phyloP scores from a whole-genome alignment of 148 eudicot species.

The Diospyros lotus region DNA sequence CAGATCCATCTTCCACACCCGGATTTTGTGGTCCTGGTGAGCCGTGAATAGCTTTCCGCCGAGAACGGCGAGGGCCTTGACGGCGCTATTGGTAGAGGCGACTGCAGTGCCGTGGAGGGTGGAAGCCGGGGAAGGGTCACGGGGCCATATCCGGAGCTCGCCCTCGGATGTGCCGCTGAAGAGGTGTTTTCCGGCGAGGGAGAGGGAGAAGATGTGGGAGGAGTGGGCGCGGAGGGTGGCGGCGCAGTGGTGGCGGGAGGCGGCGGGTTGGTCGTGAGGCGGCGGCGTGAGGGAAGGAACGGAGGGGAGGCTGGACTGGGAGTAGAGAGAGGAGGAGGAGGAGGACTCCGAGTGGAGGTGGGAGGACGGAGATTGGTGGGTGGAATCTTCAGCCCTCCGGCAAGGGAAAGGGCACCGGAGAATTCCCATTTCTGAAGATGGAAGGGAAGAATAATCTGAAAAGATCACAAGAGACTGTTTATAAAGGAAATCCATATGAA shows the following conservation, averaged over 20 bases:
- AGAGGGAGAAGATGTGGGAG: constrained; percentile 46
- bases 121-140: constrained; percentile 17
- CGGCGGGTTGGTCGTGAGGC: constrained; percentile 19
- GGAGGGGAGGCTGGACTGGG: constrained; percentile 50
- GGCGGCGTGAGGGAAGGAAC: constrained; percentile 53
- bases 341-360: constrained; percentile 28
- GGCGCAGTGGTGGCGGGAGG: constrained; percentile 31
- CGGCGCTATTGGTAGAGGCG: constrained; percentile 37
- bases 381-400: constrained; percentile 26
- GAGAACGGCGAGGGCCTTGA: constrained; percentile 42
- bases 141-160: constrained; percentile 43
- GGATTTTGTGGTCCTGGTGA: constrained; percentile 70
- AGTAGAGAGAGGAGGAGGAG: constrained; percentile 32
- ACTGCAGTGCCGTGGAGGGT: constrained; percentile 5
- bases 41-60: constrained; percentile 55
- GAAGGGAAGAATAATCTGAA: neutral
- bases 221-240: constrained; percentile 56
- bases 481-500: no score
- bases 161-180: constrained; percentile 47
- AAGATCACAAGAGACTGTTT: no score
- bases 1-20: constrained; percentile 47
- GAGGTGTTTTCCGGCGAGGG: constrained; percentile 45
- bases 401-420: constrained; percentile 38
- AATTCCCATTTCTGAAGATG: constrained; percentile 30
- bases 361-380: constrained; percentile 5